Evolutionary conservation across 768 basidiomycete genomes (phyloP).

Genomic region (Tephrocybe rancida): DNA sequence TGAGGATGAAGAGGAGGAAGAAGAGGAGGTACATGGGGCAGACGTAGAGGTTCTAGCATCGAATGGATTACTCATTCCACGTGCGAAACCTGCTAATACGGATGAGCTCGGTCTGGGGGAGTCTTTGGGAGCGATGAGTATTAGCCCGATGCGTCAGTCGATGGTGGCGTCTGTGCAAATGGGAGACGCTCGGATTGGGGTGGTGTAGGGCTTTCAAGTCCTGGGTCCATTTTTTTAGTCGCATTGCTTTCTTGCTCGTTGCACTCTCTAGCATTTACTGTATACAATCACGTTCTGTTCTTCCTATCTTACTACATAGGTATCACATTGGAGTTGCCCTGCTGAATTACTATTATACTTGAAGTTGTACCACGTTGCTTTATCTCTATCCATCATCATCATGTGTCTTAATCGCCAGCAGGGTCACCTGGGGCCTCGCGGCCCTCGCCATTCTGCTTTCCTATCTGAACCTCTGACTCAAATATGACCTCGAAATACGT

Average conservation of each 20-base stretch:
- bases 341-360: no score
- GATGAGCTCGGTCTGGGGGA: constrained; percentile 60
- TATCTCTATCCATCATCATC: neutral
- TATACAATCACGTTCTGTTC: neutral
- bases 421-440: no score
- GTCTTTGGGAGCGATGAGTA: constrained; percentile 83
- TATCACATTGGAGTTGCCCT: no score
- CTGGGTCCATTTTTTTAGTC: neutral
- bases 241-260: constrained; percentile 10
- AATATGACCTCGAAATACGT: constrained; percentile 37
- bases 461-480: no score
- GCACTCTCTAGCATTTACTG: neutral
- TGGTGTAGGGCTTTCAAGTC: constrained; percentile 9
- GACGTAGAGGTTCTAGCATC: constrained; percentile 14
- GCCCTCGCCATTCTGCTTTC: no score
- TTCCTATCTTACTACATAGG: neutral
- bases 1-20: constrained; percentile 54
- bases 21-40: constrained; percentile 26
- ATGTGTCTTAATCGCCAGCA: neutral
- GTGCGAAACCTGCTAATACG: constrained; percentile 19
- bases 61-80: constrained; percentile 18
- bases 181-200: constrained; percentile 18
- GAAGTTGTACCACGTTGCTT: neutral
- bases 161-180: constrained; percentile 16
- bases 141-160: constrained; percentile 57